These are phyloP conservation scores for California macrophylla DNA, from an alignment of 441 rosid species.

Conservation along the genomic window DNA sequence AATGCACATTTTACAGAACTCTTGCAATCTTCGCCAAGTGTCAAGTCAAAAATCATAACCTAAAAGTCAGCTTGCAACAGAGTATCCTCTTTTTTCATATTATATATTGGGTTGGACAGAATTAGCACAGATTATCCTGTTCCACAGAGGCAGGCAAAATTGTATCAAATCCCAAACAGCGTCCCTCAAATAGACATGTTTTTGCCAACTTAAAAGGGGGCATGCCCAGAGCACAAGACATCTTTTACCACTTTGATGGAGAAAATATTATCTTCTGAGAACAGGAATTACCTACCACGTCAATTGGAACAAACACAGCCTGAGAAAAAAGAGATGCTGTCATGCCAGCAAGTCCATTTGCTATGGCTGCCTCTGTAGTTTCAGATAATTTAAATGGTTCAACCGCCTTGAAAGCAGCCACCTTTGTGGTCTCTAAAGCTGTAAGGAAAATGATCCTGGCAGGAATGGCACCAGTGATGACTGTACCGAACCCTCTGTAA, in stretches of 20 bases:
- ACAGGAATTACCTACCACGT: constrained; percentile 51
- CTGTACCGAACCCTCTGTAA: constrained; percentile 89
- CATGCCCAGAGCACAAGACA: too few relatives aligned
- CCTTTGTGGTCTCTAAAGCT: constrained; percentile 80
- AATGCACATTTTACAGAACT: not conserved
- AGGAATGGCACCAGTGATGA: constrained; percentile 84
- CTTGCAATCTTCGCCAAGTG: not conserved
- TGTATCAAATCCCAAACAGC: not conserved
- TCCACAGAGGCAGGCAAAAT: not conserved
- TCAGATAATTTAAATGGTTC: constrained; percentile 65
- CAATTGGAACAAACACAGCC: constrained; percentile 85
- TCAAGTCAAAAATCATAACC: not conserved
- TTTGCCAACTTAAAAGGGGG: too few relatives aligned
- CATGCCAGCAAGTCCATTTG: constrained; percentile 93
- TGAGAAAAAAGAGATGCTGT: constrained; percentile 70
- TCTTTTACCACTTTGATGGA: not conserved
- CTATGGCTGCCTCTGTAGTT: constrained; percentile 77
- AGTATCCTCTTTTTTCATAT: not conserved
- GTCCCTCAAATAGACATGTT: too few relatives aligned
- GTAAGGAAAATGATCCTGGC: constrained; percentile 79
- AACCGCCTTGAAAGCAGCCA: constrained; percentile 57
- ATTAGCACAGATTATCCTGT: not conserved
- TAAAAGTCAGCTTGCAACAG: not conserved
- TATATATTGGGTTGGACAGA: not conserved
- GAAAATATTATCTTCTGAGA: not conserved